Conservation (phyloP, 179 eudicot genomes). For the Heliamphora pulchella region DNA sequence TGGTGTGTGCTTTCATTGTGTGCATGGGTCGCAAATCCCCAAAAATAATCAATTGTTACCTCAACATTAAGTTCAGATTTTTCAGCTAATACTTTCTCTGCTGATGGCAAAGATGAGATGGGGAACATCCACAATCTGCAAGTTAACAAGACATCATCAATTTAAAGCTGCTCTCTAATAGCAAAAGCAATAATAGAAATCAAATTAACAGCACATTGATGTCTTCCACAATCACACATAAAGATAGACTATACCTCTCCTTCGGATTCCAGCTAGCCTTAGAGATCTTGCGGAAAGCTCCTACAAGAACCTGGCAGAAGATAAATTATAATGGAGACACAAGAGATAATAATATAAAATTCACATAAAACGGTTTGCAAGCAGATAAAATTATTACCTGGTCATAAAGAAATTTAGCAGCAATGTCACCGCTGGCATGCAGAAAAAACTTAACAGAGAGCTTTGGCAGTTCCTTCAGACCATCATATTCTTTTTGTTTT, state of each 20-base stretch:
- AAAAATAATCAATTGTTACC: conserved; percentile 31
- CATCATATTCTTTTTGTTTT: conserved; percentile 30
- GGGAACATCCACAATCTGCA: conserved; percentile 95
- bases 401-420: conserved; percentile 74
- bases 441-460: conserved; percentile 60
- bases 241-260: conserved; percentile 51
- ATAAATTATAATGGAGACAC: conserved; percentile 17
- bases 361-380: not conserved
- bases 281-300: conserved; percentile 66
- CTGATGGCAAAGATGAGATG: conserved; percentile 53
- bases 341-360: conserved; percentile 10
- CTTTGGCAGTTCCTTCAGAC: conserved; percentile 41
- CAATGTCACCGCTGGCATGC: conserved; percentile 81
- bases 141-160: conserved; percentile 20
- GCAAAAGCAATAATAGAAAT: not conserved
- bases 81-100: conserved; percentile 63
- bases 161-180: conserved; percentile 9
- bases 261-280: conserved; percentile 84
- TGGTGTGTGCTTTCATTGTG: no score
- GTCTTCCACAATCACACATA: conserved; percentile 4
- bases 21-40: no score
- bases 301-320: conserved; percentile 50
- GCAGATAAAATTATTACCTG: conserved; percentile 36
- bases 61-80: conserved; percentile 49
- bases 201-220: not conserved